Percentiles rank a stretch among this genome's conserved stretches.
Conservation (phyloP, 495 filamentous ascomycete genomes). For the Thozetella sp. region DNA sequence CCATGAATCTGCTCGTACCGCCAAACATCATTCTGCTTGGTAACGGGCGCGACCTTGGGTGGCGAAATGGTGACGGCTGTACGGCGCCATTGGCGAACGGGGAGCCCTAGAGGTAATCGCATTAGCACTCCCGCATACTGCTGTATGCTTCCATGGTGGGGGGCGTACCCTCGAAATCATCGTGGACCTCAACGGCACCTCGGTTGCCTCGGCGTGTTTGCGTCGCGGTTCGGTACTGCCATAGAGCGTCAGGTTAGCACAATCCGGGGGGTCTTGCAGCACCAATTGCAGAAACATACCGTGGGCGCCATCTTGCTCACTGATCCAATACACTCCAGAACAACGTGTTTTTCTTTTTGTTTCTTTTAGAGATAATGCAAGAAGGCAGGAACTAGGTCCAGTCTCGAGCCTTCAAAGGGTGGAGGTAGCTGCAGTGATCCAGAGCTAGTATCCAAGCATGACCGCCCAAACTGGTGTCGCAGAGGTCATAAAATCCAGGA, state of each 20-base stretch:
- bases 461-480: no score
- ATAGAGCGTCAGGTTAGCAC: slow-evolving; percentile 12
- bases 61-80: slow-evolving; percentile 72
- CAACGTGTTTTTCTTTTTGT: no score
- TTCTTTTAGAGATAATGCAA: no score
- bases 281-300: slow-evolving; percentile 16
- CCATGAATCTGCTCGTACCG: slow-evolving; percentile 61
- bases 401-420: no score
- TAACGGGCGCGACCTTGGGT: slow-evolving; percentile 56
- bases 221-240: slow-evolving; percentile 57
- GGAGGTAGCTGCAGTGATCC: no score
- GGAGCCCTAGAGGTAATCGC: slow-evolving; percentile 53
- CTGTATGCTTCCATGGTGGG: neutral
- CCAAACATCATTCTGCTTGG: slow-evolving; percentile 51
- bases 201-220: slow-evolving; percentile 73
- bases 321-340: no score
- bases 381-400: no score
- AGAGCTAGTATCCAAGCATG: no score
- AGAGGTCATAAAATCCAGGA: no score
- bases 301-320: slow-evolving; percentile 24
- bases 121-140: slow-evolving; percentile 2
- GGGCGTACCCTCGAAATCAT: slow-evolving; percentile 77
- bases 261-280: neutral
- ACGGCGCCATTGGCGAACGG: slow-evolving; percentile 87
- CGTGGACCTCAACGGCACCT: slow-evolving; percentile 78